Conservation (phyloP, 2,329 filamentous ascomycete species). For the Fusarium solani-melongenae region DNA sequence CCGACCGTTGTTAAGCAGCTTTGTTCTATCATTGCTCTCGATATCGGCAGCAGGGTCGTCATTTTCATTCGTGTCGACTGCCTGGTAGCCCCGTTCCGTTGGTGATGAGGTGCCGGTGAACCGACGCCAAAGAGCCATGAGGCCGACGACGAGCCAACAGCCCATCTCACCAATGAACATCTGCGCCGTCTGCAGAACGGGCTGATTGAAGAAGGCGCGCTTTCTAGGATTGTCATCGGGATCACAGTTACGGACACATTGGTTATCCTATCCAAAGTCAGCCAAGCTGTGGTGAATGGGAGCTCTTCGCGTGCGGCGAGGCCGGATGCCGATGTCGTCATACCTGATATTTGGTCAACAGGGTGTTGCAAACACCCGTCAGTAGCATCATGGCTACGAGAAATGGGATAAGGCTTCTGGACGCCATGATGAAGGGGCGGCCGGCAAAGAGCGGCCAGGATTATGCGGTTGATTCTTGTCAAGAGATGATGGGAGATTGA, state of each 20-base stretch:
- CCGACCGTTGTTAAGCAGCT: constrained; percentile 63
- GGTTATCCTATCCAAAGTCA: constrained; percentile 76
- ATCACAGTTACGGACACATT: constrained; percentile 93
- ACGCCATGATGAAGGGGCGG: constrained; percentile 68
- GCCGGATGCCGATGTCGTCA: constrained; percentile 37
- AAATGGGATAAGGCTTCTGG: constrained; percentile 79
- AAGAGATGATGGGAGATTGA: constrained; percentile 3
- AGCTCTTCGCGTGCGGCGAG: not conserved
- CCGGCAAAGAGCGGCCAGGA: constrained; percentile 2
- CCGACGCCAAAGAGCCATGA: constrained; percentile 73
- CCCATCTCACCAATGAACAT: constrained; percentile 99
- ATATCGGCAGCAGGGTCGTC: constrained; percentile 59
- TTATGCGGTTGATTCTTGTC: constrained; percentile 12
- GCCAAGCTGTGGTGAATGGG: not conserved
- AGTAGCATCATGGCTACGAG: constrained; percentile 96
- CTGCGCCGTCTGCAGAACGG: constrained; percentile 94
- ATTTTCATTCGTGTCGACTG: constrained; percentile 64
- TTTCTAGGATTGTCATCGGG: constrained; percentile 69
- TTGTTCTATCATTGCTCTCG: constrained; percentile 42
- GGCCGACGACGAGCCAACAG: constrained; percentile 89
- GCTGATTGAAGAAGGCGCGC: constrained; percentile 86
- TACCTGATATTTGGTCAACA: constrained; percentile 96
- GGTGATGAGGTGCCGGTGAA: constrained; percentile 58
- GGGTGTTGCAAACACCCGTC: constrained; percentile 95
- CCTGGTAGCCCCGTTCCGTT: constrained; percentile 70